These are phyloP conservation scores for Barnettozyma vustinii DNA, from an alignment of 805 yeast species.

Conservation along the genomic window DNA sequence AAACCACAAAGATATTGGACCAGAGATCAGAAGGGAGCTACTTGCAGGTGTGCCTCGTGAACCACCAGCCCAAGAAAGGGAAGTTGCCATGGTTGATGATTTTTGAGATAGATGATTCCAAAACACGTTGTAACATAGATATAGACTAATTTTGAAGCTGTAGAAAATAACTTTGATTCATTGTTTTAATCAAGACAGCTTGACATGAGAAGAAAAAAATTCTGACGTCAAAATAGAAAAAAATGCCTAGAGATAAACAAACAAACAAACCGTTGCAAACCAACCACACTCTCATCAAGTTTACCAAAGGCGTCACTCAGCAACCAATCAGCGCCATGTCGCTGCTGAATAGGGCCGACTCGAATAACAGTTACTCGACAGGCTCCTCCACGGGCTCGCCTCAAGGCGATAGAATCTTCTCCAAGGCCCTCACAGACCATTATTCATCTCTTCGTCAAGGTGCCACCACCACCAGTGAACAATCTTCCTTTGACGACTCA, in stretches of 20 bases:
- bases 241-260: neutral
- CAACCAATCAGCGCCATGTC: constrained; percentile 5
- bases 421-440: constrained; percentile 16
- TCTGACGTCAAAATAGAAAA: neutral
- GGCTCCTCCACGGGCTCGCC: constrained; percentile 1
- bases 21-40: constrained; percentile 91
- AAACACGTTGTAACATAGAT: neutral
- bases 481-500: constrained; percentile 9
- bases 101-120: constrained; percentile 14
- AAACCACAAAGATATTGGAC: constrained; percentile 83
- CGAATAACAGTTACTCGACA: neutral
- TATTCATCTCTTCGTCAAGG: constrained; percentile 15
- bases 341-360: constrained; percentile 7
- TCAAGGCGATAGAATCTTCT: neutral
- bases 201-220: no score
- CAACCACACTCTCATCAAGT: neutral
- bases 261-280: no score
- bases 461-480: constrained; percentile 8
- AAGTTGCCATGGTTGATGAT: constrained; percentile 27
- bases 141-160: neutral
- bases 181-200: no score
- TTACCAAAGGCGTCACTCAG: neutral
- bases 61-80: constrained; percentile 24
- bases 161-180: no score
- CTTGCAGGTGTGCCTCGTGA: constrained; percentile 77